These are phyloP conservation scores for Aspergillus luchuensis DNA, from an alignment of 2,329 filamentous ascomycete genomes.

Conservation along the genomic window DNA sequence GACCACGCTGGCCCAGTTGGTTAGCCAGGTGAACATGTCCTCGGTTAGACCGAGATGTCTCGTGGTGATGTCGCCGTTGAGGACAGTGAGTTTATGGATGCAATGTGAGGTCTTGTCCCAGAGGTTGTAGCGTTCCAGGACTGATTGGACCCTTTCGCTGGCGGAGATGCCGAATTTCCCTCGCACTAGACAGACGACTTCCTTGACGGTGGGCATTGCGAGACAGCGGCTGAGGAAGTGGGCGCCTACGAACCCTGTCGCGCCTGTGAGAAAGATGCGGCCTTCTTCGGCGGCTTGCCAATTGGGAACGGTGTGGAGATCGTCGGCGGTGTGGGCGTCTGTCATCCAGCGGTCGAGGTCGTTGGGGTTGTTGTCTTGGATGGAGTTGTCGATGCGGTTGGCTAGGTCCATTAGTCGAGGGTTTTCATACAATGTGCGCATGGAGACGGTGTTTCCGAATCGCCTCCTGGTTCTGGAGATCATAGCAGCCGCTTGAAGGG, in stretches of 20 bases:
- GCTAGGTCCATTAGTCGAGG: slow-evolving; percentile 6
- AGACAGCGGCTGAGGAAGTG: slow-evolving; percentile 73
- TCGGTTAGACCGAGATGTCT: slow-evolving; percentile 67
- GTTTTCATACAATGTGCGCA: slow-evolving; percentile 11
- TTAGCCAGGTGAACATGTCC: slow-evolving; percentile 62
- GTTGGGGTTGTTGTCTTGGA: slow-evolving; percentile 11
- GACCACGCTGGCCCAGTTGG: slow-evolving; percentile 64
- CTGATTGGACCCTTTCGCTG: slow-evolving; percentile 41
- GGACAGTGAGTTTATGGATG: slow-evolving; percentile 16
- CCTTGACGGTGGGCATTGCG: slow-evolving; percentile 50
- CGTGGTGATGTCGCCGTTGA: slow-evolving; percentile 65
- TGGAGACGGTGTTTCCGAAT: slow-evolving; percentile 9
- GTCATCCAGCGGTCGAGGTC: slow-evolving; percentile 4
- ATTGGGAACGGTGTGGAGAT: background rate
- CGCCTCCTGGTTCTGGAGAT: slow-evolving; percentile 1
- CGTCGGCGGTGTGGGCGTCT: slow-evolving; percentile 1
- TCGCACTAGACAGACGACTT: slow-evolving; percentile 71
- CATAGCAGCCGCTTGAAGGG: slow-evolving; percentile 12
- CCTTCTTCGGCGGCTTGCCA: slow-evolving; percentile 13
- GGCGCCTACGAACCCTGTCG: slow-evolving; percentile 80
- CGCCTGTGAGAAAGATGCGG: slow-evolving; percentile 64
- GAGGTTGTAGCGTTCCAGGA: slow-evolving; percentile 52
- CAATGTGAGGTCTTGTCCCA: background rate
- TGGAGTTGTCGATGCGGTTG: slow-evolving; percentile 2
- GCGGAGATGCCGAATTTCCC: slow-evolving; percentile 52